Evolutionary conservation across 192 early-diverging fungal genomes (phyloP).

Genomic region (Rhizoclosmatium sp.): DNA sequence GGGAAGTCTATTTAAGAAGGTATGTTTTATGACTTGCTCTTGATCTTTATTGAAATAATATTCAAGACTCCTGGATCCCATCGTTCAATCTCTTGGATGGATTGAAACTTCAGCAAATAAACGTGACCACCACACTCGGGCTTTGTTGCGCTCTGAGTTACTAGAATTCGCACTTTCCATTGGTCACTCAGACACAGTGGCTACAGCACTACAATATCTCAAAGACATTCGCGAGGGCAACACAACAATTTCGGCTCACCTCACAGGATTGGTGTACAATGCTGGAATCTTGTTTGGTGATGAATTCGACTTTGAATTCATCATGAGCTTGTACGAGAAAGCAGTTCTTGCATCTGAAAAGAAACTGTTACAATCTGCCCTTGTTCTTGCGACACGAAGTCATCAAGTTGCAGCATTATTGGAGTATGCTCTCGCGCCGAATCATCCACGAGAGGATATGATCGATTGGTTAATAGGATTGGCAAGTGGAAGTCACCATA

Average conservation of each 20-base stretch:
- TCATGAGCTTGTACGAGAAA: conserved; percentile 12
- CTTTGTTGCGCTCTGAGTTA: conserved; percentile 33
- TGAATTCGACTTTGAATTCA: conserved; percentile 45
- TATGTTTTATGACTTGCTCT: background rate
- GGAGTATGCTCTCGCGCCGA: background rate
- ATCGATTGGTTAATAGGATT: background rate
- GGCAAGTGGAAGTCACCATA: conserved; percentile 13
- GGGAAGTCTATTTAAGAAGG: background rate
- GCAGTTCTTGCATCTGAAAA: conserved; percentile 45
- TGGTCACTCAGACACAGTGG: conserved; percentile 18
- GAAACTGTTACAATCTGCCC: background rate
- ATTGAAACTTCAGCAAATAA: background rate
- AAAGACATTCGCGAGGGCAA: conserved; percentile 14
- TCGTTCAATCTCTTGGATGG: conserved; percentile 6
- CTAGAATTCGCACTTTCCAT: conserved; percentile 37
- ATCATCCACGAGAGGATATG: background rate
- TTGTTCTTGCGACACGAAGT: background rate
- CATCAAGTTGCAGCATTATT: conserved; percentile 29
- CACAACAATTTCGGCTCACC: conserved; percentile 18
- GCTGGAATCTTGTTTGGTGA: conserved; percentile 46
- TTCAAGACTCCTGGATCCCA: background rate
- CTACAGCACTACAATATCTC: conserved; percentile 38
- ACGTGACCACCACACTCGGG: conserved; percentile 28
- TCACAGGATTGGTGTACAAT: conserved; percentile 46
- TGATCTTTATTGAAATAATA: background rate